Evolutionary conservation across 192 early-diverging fungal genomes (phyloP), one percentile per base, ranked within the genome.

Genomic region (Neocallimastix lanati): DNA sequence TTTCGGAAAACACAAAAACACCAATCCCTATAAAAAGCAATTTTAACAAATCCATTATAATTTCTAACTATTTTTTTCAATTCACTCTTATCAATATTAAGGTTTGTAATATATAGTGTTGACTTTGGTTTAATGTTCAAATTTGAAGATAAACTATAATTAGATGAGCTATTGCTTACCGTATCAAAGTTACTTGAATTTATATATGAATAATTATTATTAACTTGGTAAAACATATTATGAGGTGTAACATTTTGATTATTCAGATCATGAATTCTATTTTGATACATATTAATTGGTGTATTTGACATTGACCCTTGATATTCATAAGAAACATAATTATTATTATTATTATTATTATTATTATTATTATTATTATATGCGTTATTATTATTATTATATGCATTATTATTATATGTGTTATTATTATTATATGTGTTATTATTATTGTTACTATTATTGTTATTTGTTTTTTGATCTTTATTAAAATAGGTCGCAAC

Each of bases 21-120:
- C 80, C 80, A 80, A 37, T 80, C 80, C 12, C 80, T 29, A 27
- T 80, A 80, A 76, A 80, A 80, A 18, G 80, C 80, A 21, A 80
- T 78, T 33, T 78, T 76, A 18, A 37, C n/a, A 78, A 80, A 80
- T 0, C 80, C 80, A n/a, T n/a, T 67, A n/a, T 67, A 67, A n/a
- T 21, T 67, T 67, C 18, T 67, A 67, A 67, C 50, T 0, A 67
- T 67, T n/a, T 67, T 67, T n/a, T 67, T 67, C n/a, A 67, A 67
- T 67, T 67, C 50, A n/a, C 50, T 27, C 11, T 67, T 67, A n/a
- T 67, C 50, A 67, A 67, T 67, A n/a, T 67, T 67, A 21, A 67
- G 25, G n/a, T 67, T 67, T 0, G 50, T 67, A 67, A 67, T 67
- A 67, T 67, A 67, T 25, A 67, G 9, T 25, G 50, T 67, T n/a